phyloP scores from a whole-genome alignment of 805 yeast genomes.

The Candida krabiensis region DNA sequence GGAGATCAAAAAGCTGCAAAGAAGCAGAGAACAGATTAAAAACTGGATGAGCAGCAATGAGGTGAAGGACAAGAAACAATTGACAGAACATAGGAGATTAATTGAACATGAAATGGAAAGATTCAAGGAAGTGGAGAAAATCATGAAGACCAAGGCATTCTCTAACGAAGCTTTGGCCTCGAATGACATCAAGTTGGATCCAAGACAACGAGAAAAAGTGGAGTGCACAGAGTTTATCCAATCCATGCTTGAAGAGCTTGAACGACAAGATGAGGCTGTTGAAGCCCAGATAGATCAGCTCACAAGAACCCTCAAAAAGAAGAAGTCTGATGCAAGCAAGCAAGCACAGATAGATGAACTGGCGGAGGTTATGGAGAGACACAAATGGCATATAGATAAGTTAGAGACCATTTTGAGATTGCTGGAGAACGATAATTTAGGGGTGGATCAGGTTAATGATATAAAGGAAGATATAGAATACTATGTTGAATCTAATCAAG shows the following conservation, averaged over 20 bases:
- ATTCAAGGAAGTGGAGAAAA: constrained; percentile 91
- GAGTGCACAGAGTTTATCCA: constrained; percentile 72
- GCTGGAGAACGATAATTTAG: constrained; percentile 77
- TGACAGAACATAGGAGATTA: constrained; percentile 71
- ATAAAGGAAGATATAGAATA: constrained; percentile 88
- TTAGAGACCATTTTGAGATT: constrained; percentile 76
- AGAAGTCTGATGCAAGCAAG: constrained; percentile 52
- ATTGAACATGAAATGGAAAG: constrained; percentile 89
- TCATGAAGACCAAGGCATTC: constrained; percentile 91
- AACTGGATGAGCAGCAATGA: constrained; percentile 92
- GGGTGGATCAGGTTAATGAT: constrained; percentile 71
- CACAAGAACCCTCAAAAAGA: constrained; percentile 52
- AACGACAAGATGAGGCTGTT: constrained; percentile 73
- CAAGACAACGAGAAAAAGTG: constrained; percentile 75
- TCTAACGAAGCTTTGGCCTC: constrained; percentile 84
- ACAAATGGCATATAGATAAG: constrained; percentile 73
- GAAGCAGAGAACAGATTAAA: constrained; percentile 92
- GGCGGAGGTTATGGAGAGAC: constrained; percentile 65
- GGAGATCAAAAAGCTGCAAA: constrained; percentile 91
- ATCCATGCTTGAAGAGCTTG: constrained; percentile 73
- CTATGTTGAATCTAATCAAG: constrained; percentile 91
- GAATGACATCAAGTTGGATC: constrained; percentile 60
- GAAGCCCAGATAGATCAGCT: constrained; percentile 69
- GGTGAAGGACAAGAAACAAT: constrained; percentile 81
- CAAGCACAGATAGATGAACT: constrained; percentile 62